These are phyloP conservation scores for Calonectria ilicicola DNA, from an alignment of 2,329 filamentous ascomycete genomes.

Conservation along the genomic window DNA sequence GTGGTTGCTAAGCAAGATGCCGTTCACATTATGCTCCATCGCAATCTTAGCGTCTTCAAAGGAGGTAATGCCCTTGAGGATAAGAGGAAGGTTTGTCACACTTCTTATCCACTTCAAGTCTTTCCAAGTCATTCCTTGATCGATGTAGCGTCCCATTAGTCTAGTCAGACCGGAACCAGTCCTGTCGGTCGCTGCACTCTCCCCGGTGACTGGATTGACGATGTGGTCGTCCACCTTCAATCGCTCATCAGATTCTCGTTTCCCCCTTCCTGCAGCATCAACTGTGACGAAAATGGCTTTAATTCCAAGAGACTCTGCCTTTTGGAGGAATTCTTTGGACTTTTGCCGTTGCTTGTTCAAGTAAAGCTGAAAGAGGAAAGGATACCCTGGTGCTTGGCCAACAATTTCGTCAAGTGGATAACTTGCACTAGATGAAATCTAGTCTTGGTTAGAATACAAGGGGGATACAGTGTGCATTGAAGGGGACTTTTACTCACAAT, in stretches of 20 bases:
- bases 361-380: too few species aligned
- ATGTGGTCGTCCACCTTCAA: constrained; percentile 54
- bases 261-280: constrained; percentile 68
- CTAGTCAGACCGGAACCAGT: constrained; percentile 65
- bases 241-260: constrained; percentile 62
- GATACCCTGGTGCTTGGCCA: too few species aligned
- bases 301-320: constrained; percentile 49
- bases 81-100: constrained; percentile 62
- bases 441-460: too few species aligned
- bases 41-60: constrained; percentile 72
- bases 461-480: too few species aligned
- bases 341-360: too few species aligned
- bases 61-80: constrained; percentile 79
- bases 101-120: constrained; percentile 73
- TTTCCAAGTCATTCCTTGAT: constrained; percentile 70
- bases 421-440: too few species aligned
- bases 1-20: constrained; percentile 78
- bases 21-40: constrained; percentile 71
- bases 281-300: constrained; percentile 69
- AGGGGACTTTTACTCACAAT: too few species aligned
- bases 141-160: constrained; percentile 60
- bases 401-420: too few species aligned
- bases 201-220: constrained; percentile 39
- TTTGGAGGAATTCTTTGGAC: too few species aligned
- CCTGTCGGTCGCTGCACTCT: constrained; percentile 61